These are phyloP conservation scores for Plantago lanceolata DNA, from an alignment of 305 asterid species.

Conservation along the genomic window DNA sequence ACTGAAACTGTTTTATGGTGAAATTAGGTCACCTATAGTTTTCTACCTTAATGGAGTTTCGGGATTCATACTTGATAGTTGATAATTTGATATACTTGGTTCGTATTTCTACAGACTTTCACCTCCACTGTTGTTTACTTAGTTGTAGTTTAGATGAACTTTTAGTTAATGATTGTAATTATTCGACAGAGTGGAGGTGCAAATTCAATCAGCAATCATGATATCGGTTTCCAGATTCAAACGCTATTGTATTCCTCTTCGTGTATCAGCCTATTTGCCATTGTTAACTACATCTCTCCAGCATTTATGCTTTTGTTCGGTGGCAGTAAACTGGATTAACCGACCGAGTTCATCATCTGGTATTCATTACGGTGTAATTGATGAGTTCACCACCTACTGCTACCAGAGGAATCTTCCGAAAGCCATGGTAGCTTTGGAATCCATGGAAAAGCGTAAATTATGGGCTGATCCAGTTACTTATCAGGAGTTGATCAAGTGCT, in stretches of 20 bases:
- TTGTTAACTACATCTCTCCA: slow-evolving; percentile 20
- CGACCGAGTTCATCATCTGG: slow-evolving; percentile 14
- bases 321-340: slow-evolving; percentile 23
- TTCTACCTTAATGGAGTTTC: too few relatives aligned
- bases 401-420: slow-evolving; percentile 49
- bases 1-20: too few relatives aligned
- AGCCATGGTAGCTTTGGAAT: slow-evolving; percentile 50
- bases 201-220: slow-evolving; percentile 20
- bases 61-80: too few relatives aligned
- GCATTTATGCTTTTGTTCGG: slow-evolving; percentile 18
- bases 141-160: neutral
- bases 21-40: too few relatives aligned
- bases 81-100: slow-evolving; percentile 4
- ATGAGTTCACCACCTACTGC: slow-evolving; percentile 42
- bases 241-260: slow-evolving; percentile 19
- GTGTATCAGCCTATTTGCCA: slow-evolving; percentile 9
- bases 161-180: slow-evolving; percentile 4
- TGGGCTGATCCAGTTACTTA: slow-evolving; percentile 59
- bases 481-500: slow-evolving; percentile 67
- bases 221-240: slow-evolving; percentile 30
- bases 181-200: slow-evolving; percentile 25
- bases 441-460: slow-evolving; percentile 43
- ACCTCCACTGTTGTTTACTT: neutral
- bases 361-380: slow-evolving; percentile 27
- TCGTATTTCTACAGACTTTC: slow-evolving; percentile 3